Evolutionary conservation across 179 eudicot genomes (phyloP).

Genomic region (Beta macrorhiza): DNA sequence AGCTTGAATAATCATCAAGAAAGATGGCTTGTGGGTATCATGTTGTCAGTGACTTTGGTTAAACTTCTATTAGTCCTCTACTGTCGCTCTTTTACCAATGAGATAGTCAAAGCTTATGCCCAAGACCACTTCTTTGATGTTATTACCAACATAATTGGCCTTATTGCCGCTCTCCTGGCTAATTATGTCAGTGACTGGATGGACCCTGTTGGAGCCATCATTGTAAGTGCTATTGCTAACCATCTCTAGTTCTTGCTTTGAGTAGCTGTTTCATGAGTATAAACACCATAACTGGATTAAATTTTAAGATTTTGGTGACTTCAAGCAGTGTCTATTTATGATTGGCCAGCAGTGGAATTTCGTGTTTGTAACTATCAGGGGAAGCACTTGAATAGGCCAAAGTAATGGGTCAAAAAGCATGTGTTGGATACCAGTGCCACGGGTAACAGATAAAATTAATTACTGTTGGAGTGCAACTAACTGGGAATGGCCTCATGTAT

Average conservation of each 20-base stretch:
- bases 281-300: neutral
- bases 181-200: slow-evolving; percentile 64
- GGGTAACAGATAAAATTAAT: too few relatives aligned
- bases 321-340: neutral
- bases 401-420: too few relatives aligned
- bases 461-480: too few relatives aligned
- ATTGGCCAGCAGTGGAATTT: neutral
- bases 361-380: neutral
- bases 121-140: slow-evolving; percentile 91
- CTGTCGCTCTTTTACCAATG: slow-evolving; percentile 76
- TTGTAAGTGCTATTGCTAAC: slow-evolving; percentile 42
- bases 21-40: slow-evolving; percentile 75
- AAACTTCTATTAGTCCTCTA: slow-evolving; percentile 63
- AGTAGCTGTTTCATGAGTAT: neutral
- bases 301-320: slow-evolving; percentile 5
- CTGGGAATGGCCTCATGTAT: too few relatives aligned
- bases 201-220: slow-evolving; percentile 84
- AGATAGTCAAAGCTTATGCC: slow-evolving; percentile 85
- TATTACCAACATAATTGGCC: slow-evolving; percentile 72
- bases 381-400: neutral
- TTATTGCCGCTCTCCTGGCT: slow-evolving; percentile 76
- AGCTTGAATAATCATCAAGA: slow-evolving; percentile 57
- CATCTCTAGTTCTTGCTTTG: neutral
- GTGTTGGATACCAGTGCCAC: too few relatives aligned
- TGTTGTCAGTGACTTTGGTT: slow-evolving; percentile 69